A percentile compares a stretch with the other conserved stretches of the same genome.
Evolutionary conservation across 2,329 filamentous ascomycete genomes (phyloP).

Genomic region (Fusarium sp.): DNA sequence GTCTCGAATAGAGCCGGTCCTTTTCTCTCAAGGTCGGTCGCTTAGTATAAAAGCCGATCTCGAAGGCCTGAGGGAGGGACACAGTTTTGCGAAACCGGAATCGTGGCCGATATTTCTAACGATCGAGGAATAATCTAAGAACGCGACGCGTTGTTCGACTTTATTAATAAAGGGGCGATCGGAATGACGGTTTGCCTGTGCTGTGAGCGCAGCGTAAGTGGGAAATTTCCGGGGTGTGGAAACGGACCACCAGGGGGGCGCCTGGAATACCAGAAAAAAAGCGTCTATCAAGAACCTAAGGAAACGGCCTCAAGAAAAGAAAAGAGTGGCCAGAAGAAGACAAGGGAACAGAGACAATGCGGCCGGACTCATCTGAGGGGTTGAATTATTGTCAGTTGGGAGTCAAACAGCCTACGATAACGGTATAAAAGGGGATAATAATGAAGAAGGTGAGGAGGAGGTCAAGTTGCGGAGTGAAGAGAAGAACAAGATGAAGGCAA

Average conservation of each 20-base stretch:
- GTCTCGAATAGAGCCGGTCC: constrained; percentile 55
- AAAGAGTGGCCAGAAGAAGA: constrained; percentile 43
- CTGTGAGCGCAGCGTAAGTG: constrained; percentile 30
- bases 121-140: constrained; percentile 30
- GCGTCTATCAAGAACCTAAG: constrained; percentile 38
- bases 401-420: constrained; percentile 29
- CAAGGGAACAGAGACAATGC: constrained; percentile 43
- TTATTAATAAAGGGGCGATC: constrained; percentile 43
- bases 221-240: constrained; percentile 45
- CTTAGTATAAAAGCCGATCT: constrained; percentile 42
- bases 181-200: constrained; percentile 40
- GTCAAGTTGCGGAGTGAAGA: constrained; percentile 19
- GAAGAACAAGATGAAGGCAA: constrained; percentile 27
- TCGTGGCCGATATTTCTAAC: constrained; percentile 33
- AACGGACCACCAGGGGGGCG: constrained; percentile 42
- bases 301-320: constrained; percentile 46
- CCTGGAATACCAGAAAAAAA: constrained; percentile 25
- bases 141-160: constrained; percentile 52
- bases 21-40: constrained; percentile 46
- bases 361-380: constrained; percentile 50
- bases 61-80: constrained; percentile 37
- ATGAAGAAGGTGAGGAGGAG: constrained; percentile 4
- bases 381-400: constrained; percentile 24
- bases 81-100: constrained; percentile 34
- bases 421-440: constrained; percentile 10